Evolutionary conservation across 2,329 filamentous ascomycete genomes (phyloP).

Genomic region (Fusarium oxysporum): DNA sequence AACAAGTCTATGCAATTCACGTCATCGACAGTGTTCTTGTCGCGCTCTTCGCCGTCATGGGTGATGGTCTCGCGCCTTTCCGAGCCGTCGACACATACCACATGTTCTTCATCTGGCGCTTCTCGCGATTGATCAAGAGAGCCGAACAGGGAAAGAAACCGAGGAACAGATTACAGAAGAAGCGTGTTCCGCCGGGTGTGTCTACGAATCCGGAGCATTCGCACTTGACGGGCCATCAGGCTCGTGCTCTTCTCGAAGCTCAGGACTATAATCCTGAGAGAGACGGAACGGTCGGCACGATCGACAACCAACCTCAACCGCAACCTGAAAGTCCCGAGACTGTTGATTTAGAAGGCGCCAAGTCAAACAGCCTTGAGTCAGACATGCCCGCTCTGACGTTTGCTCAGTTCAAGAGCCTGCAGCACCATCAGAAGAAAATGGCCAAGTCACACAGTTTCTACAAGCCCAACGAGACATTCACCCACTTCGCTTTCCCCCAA

Average conservation of each 20-base stretch:
- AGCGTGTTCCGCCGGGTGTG: constrained; percentile 22
- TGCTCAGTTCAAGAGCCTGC: constrained; percentile 75
- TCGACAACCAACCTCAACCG: constrained; percentile 51
- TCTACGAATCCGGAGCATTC: neutral
- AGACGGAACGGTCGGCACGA: constrained; percentile 13
- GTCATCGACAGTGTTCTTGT: constrained; percentile 78
- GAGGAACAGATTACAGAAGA: constrained; percentile 36
- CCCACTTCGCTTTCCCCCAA: constrained; percentile 83
- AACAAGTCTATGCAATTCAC: constrained; percentile 76
- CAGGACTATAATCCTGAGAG: constrained; percentile 22
- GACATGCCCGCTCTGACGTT: constrained; percentile 71
- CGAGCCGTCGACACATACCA: constrained; percentile 86
- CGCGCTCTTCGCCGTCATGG: constrained; percentile 76
- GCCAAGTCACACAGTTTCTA: constrained; percentile 89
- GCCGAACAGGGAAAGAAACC: constrained; percentile 63
- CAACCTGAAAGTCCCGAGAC: constrained; percentile 53
- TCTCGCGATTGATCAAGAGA: constrained; percentile 56
- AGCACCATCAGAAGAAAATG: constrained; percentile 84
- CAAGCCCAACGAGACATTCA: constrained; percentile 87
- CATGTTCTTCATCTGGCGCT: constrained; percentile 84
- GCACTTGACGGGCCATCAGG: constrained; percentile 37
- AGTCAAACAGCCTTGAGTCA: constrained; percentile 53
- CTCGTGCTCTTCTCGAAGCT: constrained; percentile 30
- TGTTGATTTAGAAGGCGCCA: constrained; percentile 56
- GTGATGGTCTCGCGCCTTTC: constrained; percentile 79